Conservation (phyloP, 2,329 filamentous ascomycete genomes). For the Neofusicoccum umdonicola region DNA sequence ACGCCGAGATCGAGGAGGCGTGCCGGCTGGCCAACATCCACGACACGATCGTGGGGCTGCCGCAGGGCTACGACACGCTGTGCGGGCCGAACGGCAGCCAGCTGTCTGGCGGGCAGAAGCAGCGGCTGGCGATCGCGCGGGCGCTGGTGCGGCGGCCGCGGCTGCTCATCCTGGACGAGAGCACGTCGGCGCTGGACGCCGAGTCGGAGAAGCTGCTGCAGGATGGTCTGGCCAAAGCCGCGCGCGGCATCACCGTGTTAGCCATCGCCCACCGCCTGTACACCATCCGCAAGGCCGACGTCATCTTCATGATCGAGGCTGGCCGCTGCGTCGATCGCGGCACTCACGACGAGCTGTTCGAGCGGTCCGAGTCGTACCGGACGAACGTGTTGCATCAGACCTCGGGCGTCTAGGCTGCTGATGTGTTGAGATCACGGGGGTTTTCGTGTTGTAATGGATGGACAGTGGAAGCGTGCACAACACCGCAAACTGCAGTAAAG, state of each 20-base stretch:
- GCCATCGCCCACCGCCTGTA: constrained; percentile 46
- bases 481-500: background rate
- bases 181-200: constrained; percentile 43
- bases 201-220: constrained; percentile 43
- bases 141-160: constrained; percentile 42
- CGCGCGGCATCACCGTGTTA: constrained; percentile 39
- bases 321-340: constrained; percentile 51
- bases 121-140: constrained; percentile 43
- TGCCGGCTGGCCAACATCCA: constrained; percentile 69
- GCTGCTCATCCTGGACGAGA: constrained; percentile 43
- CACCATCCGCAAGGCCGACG: constrained; percentile 42
- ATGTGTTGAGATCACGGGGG: too few relatives aligned
- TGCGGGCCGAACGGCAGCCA: constrained; percentile 41
- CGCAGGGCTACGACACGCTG: constrained; percentile 63
- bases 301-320: constrained; percentile 45
- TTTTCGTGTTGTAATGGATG: background rate
- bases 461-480: background rate
- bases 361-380: constrained; percentile 50
- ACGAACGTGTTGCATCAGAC: constrained; percentile 53
- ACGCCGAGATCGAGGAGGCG: constrained; percentile 63
- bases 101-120: constrained; percentile 44
- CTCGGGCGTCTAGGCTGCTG: constrained; percentile 23
- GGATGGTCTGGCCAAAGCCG: constrained; percentile 36
- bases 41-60: constrained; percentile 62
- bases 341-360: constrained; percentile 48